These are phyloP conservation scores for Musa balbisiana DNA, from an alignment of 202 grass and related monocot genomes.

Conservation along the genomic window DNA sequence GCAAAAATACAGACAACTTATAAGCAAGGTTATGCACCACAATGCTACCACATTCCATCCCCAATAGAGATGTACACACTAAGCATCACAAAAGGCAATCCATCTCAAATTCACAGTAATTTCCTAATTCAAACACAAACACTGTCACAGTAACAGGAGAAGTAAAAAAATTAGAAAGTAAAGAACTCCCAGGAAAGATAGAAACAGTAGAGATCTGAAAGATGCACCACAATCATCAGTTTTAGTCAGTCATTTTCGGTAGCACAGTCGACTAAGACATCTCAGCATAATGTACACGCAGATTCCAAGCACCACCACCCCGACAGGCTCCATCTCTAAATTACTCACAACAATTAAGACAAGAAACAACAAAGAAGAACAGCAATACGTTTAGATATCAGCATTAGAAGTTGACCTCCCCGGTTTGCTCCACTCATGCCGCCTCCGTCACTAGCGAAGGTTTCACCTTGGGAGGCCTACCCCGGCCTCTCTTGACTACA, in stretches of 20 bases:
- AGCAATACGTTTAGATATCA: neutral
- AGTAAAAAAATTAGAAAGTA: too few species aligned
- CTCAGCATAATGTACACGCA: conserved; percentile 26
- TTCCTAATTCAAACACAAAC: too few species aligned
- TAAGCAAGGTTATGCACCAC: too few species aligned
- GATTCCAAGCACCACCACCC: conserved; percentile 27
- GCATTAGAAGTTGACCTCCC: conserved; percentile 4
- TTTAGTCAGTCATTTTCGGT: conserved; percentile 20
- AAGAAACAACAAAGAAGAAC: neutral
- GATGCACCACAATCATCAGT: neutral
- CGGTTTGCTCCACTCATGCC: conserved; percentile 2
- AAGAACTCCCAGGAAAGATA: too few species aligned
- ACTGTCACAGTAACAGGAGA: too few species aligned
- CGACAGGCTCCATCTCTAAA: conserved; percentile 13
- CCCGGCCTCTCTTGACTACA: conserved; percentile 62
- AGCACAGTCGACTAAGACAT: conserved; percentile 12
- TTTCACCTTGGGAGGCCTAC: conserved; percentile 62
- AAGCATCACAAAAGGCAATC: too few species aligned
- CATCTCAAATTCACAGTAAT: too few species aligned
- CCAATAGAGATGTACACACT: too few species aligned
- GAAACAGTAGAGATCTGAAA: too few species aligned
- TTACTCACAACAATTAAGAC: neutral
- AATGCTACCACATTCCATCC: too few species aligned
- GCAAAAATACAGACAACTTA: too few species aligned
- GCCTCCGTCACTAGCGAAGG: conserved; percentile 30